Base-by-base conservation (phyloP, 257 asterid genomes). In the Datura wrightii region DNA sequence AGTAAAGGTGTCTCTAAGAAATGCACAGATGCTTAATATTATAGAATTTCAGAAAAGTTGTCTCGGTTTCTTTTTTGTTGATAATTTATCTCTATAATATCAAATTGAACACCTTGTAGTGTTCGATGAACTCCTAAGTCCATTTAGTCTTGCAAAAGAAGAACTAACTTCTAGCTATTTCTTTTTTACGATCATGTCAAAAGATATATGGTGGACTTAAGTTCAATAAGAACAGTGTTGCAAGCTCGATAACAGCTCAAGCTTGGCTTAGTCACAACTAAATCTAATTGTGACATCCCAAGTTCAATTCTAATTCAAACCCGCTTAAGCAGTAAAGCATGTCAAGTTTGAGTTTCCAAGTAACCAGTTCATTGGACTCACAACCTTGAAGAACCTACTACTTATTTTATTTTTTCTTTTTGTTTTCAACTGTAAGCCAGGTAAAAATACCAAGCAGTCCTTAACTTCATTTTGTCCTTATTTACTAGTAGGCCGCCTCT, bases 401-500 rank as follows among this genome's bases (percentile, higher is more conserved):
- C 46, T 65, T 65, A 66, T 66, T 66, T 31, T 31, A 6, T n/a
- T 19, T 60, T 62, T 62, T 34, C 1, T 0, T 19, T 5, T 37
- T 66, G 24, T 36, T 66, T 13, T 6, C 46, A 66, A 37, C 24
- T 5, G 11, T 34, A 14, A 19, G 6, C 24, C 48, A 66, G 76
- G 24, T 66, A 66, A 1, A 66, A 37, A 37, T 66, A 37, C 11
- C 76, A 65, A 31, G 7, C 78, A 67, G n/a, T 39, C 76, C 42
- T 63, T 16, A 8, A 18, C 2, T 71, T 10, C 39, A 39, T 2
- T 10, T 70, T 44, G 4, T 5, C 8, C 80, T 34, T 37, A 60
- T 60, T n/a, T 71, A 71, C 79, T 36, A 70, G 79, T n/a, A 71
- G n/a, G 56, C 79, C 8, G 4, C 53, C 79, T 41, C 52, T 69